Evolutionary conservation across 768 basidiomycete species (phyloP).

Genomic region (Termitomyces sp.): DNA sequence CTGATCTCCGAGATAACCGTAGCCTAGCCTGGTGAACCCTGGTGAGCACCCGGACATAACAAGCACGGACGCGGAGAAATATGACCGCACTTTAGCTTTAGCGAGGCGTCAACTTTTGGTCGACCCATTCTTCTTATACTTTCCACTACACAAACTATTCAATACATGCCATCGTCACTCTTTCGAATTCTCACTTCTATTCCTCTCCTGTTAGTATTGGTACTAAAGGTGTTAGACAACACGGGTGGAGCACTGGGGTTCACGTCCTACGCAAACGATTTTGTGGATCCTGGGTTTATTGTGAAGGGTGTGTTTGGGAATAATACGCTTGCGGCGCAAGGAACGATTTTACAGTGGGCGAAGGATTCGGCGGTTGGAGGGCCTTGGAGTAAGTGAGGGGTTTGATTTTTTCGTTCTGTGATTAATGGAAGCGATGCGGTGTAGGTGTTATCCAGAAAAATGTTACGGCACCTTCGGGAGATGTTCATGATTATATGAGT

Average conservation of each 20-base stretch:
- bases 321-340: conserved; percentile 43
- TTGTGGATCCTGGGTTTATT: conserved; percentile 50
- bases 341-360: conserved; percentile 47
- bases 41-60: too few relatives aligned
- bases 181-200: conserved; percentile 21
- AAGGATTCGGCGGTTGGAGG: conserved; percentile 36
- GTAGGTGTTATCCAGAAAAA: conserved; percentile 49
- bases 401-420: too few relatives aligned
- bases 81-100: neutral
- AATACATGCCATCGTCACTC: conserved; percentile 27
- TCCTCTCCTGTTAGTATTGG: conserved; percentile 5
- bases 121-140: neutral
- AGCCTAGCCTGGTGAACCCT: too few relatives aligned
- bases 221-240: neutral
- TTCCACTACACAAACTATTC: neutral
- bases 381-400: conserved; percentile 50
- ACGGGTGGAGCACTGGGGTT: conserved; percentile 20
- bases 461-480: conserved; percentile 45
- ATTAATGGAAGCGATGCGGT: neutral
- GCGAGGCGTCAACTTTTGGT: neutral
- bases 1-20: neutral
- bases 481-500: conserved; percentile 64
- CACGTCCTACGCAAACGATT: conserved; percentile 52
- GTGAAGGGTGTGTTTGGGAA: conserved; percentile 37
- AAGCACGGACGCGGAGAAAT: neutral